Conservation (phyloP, 176 grass and related monocot genomes). For the Phoenix dactylifera region DNA sequence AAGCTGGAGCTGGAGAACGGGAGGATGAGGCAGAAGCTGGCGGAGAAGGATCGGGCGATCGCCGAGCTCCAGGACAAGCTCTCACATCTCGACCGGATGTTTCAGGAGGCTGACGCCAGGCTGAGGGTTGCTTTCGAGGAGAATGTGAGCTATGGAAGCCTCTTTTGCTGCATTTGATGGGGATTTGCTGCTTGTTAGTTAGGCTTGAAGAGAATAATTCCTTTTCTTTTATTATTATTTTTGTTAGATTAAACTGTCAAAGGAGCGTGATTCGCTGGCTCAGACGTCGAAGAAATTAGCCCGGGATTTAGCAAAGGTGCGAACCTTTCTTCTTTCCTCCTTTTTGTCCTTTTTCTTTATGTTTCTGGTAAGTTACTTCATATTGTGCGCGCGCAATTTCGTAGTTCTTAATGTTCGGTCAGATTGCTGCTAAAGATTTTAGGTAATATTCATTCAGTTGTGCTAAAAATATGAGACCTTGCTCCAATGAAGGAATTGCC, state of each 20-base stretch:
- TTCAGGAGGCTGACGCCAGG: slow-evolving; percentile 56
- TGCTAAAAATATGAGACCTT: too few species aligned
- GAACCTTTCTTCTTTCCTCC: too few species aligned
- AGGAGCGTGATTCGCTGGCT: slow-evolving; percentile 71
- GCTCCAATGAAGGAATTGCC: too few species aligned
- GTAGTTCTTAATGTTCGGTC: too few species aligned
- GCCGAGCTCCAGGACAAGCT: slow-evolving; percentile 66
- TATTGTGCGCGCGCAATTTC: too few species aligned
- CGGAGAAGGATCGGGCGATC: slow-evolving; percentile 45
- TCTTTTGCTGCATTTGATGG: too few species aligned
- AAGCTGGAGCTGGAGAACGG: slow-evolving; percentile 65
- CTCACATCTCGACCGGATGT: slow-evolving; percentile 47
- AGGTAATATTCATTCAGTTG: too few species aligned
- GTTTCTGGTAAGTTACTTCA: background rate
- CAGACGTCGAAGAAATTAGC: slow-evolving; percentile 69
- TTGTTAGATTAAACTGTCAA: slow-evolving; percentile 58
- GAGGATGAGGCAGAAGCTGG: slow-evolving; percentile 39
- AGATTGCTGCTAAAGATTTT: too few species aligned
- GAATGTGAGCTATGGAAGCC: slow-evolving; percentile 39
- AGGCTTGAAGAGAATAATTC: background rate
- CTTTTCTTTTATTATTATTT: background rate
- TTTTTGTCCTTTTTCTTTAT: background rate
- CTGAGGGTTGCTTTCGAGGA: slow-evolving; percentile 70
- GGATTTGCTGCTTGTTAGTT: background rate
- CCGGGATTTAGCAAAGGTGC: slow-evolving; percentile 73